Base-by-base conservation (phyloP, 164 flowering plant species). In the Chloranthus sessilifolius region DNA sequence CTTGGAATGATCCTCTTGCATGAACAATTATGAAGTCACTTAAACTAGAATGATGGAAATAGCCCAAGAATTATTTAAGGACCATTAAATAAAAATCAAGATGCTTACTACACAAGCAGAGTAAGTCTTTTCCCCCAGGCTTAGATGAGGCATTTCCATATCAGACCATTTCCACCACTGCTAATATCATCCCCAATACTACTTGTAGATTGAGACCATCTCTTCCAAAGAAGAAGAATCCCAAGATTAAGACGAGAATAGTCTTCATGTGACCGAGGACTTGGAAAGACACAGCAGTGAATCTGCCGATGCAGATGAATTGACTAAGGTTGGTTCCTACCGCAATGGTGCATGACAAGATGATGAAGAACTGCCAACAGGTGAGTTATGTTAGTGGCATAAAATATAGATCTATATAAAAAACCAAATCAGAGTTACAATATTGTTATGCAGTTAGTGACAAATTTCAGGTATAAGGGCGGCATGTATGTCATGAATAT, bases 181-280 rank as follows among this genome's bases (percentile, higher is more conserved):
- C 97, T 40, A 87, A 70, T 24, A 82, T 3, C 95, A 90, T 87
- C 22, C 97, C 97, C 3, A 87, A 1, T 23, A 90, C 74, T 15
- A 90, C 94, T 3, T 84, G 97, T 38, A 74, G 28, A 43, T 79
- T 90, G 27, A 87, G 88, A 44, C 95, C 97, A 52, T 90, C 97
- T 65, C 74, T 89, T 24, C 95, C 94, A 35, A 89, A 89, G 73
- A 83, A 77, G 29, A 76, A 14, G 77, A 89, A 84, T 19, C 97
- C 97, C 47, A 86, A 54, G 39, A 78, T 61, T 58, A 89, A 54
- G 20, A 82, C 89, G 4, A 85, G 78, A 20, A 82, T 76, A 2
- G 86, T 85, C 64, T 85, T 85, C 87, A 73, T 89, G 59, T 86
- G 97, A 31, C 95, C 95, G 17, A 90, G 82, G 14, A 90, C 97